These are phyloP conservation scores for Mycena sp. DNA, from an alignment of 1,284 basidiomycete genomes.

Conservation along the genomic window DNA sequence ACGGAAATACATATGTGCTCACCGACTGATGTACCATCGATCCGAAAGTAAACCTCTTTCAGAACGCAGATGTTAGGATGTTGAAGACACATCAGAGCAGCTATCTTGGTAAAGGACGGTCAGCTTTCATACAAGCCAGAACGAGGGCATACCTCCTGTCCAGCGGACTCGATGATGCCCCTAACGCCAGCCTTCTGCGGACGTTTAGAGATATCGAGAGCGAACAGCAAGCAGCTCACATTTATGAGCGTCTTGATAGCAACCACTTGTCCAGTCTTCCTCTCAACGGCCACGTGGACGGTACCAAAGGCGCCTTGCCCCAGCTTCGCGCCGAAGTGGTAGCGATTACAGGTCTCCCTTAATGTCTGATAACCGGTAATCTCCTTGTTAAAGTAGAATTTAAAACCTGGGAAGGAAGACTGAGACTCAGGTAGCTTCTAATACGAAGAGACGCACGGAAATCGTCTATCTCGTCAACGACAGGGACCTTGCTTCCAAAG, in stretches of 20 bases:
- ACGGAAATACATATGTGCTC: conserved; percentile 28
- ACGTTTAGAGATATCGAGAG: not conserved
- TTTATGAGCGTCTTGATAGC: conserved; percentile 21
- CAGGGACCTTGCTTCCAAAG: conserved; percentile 19
- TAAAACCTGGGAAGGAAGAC: too few species aligned
- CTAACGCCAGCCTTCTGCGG: too few species aligned
- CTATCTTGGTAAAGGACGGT: not conserved
- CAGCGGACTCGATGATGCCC: conserved; percentile 8
- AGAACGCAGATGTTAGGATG: conserved; percentile 78
- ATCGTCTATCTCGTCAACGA: not conserved
- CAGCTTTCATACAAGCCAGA: not conserved
- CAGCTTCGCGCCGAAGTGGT: too few species aligned
- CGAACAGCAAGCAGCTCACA: not conserved
- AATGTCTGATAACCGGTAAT: too few species aligned
- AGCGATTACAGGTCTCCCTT: too few species aligned
- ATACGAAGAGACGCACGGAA: conserved; percentile 26
- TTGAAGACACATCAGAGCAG: conserved; percentile 18
- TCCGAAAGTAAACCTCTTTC: conserved; percentile 63
- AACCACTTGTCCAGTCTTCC: not conserved
- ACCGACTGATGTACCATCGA: conserved; percentile 65
- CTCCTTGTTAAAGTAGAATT: too few species aligned
- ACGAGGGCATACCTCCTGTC: conserved; percentile 13
- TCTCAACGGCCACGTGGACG: conserved; percentile 5
- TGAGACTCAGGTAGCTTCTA: too few species aligned
- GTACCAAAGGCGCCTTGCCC: conserved; percentile 1